phyloP scores from a whole-genome alignment of 805 yeast species.

The Scheffersomyces lignosus region DNA sequence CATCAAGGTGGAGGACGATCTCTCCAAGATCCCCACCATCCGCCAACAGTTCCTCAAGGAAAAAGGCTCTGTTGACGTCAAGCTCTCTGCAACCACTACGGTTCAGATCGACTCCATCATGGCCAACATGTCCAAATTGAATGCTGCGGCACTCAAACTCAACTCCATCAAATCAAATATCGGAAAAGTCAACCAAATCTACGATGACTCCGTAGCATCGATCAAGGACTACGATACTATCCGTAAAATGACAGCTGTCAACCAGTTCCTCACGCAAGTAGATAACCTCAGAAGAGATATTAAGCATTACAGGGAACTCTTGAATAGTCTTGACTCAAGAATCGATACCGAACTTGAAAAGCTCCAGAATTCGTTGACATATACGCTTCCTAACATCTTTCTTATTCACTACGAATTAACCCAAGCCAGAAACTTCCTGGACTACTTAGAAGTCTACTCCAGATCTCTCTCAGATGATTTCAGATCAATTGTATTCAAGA shows the following conservation, averaged over 20 bases:
- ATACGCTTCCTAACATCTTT: constrained; percentile 56
- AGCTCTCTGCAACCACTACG: constrained; percentile 68
- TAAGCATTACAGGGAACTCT: constrained; percentile 50
- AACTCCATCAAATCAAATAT: constrained; percentile 40
- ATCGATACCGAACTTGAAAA: constrained; percentile 47
- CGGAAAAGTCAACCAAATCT: constrained; percentile 47
- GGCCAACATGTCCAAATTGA: constrained; percentile 51
- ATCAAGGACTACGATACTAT: constrained; percentile 70
- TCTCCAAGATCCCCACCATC: constrained; percentile 52
- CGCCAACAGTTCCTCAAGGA: constrained; percentile 64
- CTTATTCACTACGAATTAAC: constrained; percentile 69
- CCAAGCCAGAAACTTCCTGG: constrained; percentile 73
- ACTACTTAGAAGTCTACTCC: constrained; percentile 64
- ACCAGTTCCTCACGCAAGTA: constrained; percentile 72
- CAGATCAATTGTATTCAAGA: constrained; percentile 59
- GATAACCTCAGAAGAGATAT: constrained; percentile 65
- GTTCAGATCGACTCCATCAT: constrained; percentile 59
- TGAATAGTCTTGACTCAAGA: constrained; percentile 50
- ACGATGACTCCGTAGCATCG: constrained; percentile 56
- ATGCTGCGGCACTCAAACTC: constrained; percentile 39
- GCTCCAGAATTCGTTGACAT: constrained; percentile 31
- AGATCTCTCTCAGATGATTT: constrained; percentile 56
- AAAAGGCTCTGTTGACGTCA: constrained; percentile 72
- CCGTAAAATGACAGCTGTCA: constrained; percentile 62
- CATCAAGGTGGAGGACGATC: constrained; percentile 50